Base-by-base conservation (phyloP, 1,139 yeast species). In the Candida dubliniensis region DNA sequence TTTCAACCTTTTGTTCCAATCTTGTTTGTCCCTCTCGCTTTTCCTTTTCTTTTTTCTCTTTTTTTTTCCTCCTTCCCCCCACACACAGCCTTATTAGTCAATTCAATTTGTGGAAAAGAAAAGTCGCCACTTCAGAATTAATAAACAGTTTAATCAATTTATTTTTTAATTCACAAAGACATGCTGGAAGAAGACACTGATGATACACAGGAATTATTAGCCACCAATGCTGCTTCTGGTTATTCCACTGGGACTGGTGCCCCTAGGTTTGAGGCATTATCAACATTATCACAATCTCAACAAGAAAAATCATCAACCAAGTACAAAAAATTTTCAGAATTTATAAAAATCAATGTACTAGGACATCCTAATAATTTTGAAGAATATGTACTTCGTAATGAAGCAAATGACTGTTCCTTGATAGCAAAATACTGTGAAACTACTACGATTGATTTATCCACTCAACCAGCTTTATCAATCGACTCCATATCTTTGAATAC, bases 351-450 rank as follows among this genome's bases (percentile, higher is more conserved):
- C 9, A 59, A 54, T 11, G 8, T 68, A 4, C 46, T 61, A 4
- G 58, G 66, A 3, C 43, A 54, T 9, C 45, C 46, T 2, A 72
- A 72, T 51, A 44, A 46, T n/a, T 65, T 73, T 46, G 84, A 80
- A 47, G 53, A 64, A 44, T 63, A 58, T 45, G 69, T 80, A 2
- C 42, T 71, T 31, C 50, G 54, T 2, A 45, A 67, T 11, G 82
- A 79, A 53, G 79, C 83, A 6, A 79, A 74, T 55, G 84, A 80
- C 57, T 76, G 82, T 51, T 71, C 82, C 1, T 62, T 79, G 30
- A 67, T 77, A 25, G 73, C 81, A 31, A 79, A 79, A 54, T 79
- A 69, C 57, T 60, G 74, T 13, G 49, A 58, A 40, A 64, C 76
- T 8, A 65, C 67, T 26, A 60, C 64, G 6, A 59, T 79, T 31